Evolutionary conservation across 2,329 filamentous ascomycete genomes (phyloP), one percentile per base, ranked within the genome.

Genomic region (Emmonsiellopsis sp.): DNA sequence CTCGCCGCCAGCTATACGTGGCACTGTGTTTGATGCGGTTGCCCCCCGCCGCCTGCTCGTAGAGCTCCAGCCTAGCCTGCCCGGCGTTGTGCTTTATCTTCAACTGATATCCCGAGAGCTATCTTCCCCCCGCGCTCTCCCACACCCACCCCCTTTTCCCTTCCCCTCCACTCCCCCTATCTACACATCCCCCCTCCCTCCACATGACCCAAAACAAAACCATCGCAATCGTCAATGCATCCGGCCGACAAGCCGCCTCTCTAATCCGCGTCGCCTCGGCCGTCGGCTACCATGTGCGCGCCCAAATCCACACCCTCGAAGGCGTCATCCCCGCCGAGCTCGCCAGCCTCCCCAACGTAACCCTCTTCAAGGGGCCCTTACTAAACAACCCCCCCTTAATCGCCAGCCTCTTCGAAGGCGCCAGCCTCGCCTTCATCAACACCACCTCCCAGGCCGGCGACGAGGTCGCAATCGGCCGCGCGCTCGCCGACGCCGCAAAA

Each of bases 211-310:
- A 70, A 65, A 64, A 67, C 44, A 78, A 81, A 67, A 93, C 91
- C 75, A 89, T 95, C 65, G 92, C 91, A 67, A 85, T 95, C 66
- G 91, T 97, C 75, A 97, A 97, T 74, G 89, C 89, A 67, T 92
- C 89, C 69, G 93, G 93, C 66, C 87, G 93, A 63, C 93, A 98
- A 77, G 90, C 92, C 59, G 92, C 92, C 55, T 96, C 91, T 55
- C 84, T 98, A 65, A 93, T 96, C 63, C 87, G 93, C 61, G 90
- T 95, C 67, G 92, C 92, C 54, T 89, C 89, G 44, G 93, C 93
- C 56, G 86, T 97, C 53, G 93, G 93, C 60, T 97, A 93, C 77
- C 83, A 86, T 69, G 92, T 98, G 54, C 87, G 89, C 65, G 93
- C 91, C 32, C 93, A 97, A 74, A 79, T 97, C 70, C 83, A 90